These are phyloP conservation scores for Westerdykella aurantiaca DNA, from an alignment of 2,329 filamentous ascomycete species.

Conservation along the genomic window DNA sequence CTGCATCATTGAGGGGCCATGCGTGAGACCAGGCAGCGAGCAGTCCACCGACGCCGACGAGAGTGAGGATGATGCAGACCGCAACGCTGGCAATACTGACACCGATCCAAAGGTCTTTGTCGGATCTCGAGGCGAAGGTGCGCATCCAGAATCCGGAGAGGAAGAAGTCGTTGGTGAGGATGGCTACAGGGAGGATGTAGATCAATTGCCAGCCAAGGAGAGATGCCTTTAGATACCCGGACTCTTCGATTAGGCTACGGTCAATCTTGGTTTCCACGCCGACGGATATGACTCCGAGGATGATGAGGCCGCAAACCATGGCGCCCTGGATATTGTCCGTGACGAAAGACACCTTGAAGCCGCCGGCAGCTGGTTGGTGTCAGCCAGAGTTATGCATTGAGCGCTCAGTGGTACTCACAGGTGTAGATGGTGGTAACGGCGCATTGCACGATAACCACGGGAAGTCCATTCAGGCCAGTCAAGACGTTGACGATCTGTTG, in stretches of 20 bases:
- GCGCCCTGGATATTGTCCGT: slow-evolving; percentile 76
- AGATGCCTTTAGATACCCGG: slow-evolving; percentile 61
- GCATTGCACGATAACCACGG: slow-evolving; percentile 71
- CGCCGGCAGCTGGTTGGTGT: slow-evolving; percentile 59
- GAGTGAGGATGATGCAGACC: slow-evolving; percentile 63
- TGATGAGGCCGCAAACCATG: slow-evolving; percentile 69
- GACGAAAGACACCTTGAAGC: slow-evolving; percentile 77
- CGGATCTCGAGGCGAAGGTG: slow-evolving; percentile 72
- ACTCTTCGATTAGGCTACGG: slow-evolving; percentile 60
- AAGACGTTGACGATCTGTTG: slow-evolving; percentile 71
- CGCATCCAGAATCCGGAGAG: slow-evolving; percentile 79
- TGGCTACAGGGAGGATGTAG: slow-evolving; percentile 75
- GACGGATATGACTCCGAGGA: slow-evolving; percentile 72
- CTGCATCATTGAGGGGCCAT: slow-evolving; percentile 56
- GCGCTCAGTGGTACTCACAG: slow-evolving; percentile 46
- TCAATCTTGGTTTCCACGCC: slow-evolving; percentile 70
- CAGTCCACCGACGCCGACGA: slow-evolving; percentile 68
- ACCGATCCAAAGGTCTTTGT: slow-evolving; percentile 71
- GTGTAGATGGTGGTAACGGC: slow-evolving; percentile 77
- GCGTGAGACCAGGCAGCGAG: slow-evolving; percentile 74
- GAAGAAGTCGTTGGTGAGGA: slow-evolving; percentile 83
- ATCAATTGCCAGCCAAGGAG: slow-evolving; percentile 79
- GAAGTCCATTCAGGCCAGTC: slow-evolving; percentile 68
- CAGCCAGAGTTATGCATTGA: slow-evolving; percentile 4
- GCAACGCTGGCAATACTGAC: slow-evolving; percentile 60